Evolutionary conservation across 1,284 basidiomycete species (phyloP).

Genomic region (Boletus holoroseus): DNA sequence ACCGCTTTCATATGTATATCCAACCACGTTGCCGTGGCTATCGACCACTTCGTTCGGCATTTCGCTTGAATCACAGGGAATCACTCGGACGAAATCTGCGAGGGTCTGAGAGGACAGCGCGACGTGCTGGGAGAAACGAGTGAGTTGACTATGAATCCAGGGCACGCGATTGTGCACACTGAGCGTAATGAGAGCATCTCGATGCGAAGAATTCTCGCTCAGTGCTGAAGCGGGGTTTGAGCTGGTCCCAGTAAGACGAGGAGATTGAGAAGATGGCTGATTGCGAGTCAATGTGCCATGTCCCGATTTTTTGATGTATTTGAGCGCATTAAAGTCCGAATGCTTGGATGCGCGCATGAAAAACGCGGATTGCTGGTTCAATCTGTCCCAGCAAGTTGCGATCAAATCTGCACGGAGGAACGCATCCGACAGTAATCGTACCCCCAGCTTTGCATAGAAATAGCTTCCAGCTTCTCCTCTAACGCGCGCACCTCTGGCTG

Average conservation of each 20-base stretch:
- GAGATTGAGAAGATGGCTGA: constrained; percentile 10
- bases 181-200: constrained; percentile 51
- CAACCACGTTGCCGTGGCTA: constrained; percentile 34
- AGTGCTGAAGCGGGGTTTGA: neutral
- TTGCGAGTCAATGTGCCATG: constrained; percentile 15
- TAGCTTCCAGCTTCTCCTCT: constrained; percentile 44
- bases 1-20: constrained; percentile 29
- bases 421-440: constrained; percentile 26
- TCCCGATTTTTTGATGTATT: constrained; percentile 33
- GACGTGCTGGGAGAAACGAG: constrained; percentile 61
- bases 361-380: constrained; percentile 46
- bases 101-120: constrained; percentile 67
- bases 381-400: constrained; percentile 33
- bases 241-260: neutral
- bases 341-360: constrained; percentile 62
- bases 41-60: constrained; percentile 40
- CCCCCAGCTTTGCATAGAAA: constrained; percentile 57
- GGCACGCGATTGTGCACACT: constrained; percentile 55
- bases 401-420: neutral
- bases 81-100: constrained; percentile 53
- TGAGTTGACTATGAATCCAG: constrained; percentile 57
- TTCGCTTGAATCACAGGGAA: constrained; percentile 61
- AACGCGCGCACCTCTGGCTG: constrained; percentile 42
- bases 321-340: constrained; percentile 59
- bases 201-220: constrained; percentile 12